Evolutionary conservation across 805 yeast genomes (phyloP).

Genomic region (Yarrowia sp.): DNA sequence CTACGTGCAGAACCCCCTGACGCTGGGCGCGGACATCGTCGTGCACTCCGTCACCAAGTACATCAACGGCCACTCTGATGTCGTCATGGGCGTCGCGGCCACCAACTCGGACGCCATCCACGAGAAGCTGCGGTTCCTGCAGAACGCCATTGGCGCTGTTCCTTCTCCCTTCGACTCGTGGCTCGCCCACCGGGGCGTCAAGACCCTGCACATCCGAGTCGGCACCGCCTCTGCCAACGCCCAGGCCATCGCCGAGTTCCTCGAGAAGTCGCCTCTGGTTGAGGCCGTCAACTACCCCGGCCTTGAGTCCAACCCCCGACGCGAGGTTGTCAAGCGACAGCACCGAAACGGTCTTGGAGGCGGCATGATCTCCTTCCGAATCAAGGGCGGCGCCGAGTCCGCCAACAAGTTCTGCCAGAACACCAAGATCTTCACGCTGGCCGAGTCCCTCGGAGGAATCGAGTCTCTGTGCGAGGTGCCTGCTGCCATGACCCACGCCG

Average conservation of each 20-base stretch:
- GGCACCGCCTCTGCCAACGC: constrained; percentile 68
- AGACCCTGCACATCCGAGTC: constrained; percentile 79
- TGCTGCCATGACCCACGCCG: constrained; percentile 89
- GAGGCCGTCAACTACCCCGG: constrained; percentile 81
- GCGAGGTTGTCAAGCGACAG: constrained; percentile 64
- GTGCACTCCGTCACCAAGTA: constrained; percentile 88
- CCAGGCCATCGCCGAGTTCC: constrained; percentile 62
- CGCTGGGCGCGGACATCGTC: constrained; percentile 81
- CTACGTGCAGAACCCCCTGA: constrained; percentile 79
- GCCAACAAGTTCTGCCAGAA: constrained; percentile 71
- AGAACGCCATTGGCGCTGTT: constrained; percentile 84
- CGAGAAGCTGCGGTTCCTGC: constrained; percentile 69
- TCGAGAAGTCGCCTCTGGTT: constrained; percentile 50
- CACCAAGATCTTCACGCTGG: constrained; percentile 76
- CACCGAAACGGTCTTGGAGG: constrained; percentile 86
- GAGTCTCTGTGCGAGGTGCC: constrained; percentile 86
- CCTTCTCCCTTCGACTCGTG: constrained; percentile 90
- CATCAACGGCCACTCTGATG: constrained; percentile 90
- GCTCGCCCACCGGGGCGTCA: constrained; percentile 90
- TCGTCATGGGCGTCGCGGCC: constrained; percentile 80
- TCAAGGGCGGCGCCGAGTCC: constrained; percentile 74
- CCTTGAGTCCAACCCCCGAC: constrained; percentile 60
- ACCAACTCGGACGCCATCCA: constrained; percentile 60
- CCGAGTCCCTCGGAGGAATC: constrained; percentile 88
- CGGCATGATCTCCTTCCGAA: constrained; percentile 86